Base-by-base conservation (phyloP, 148 eudicot species). In the Vaccinium myrtillus region DNA sequence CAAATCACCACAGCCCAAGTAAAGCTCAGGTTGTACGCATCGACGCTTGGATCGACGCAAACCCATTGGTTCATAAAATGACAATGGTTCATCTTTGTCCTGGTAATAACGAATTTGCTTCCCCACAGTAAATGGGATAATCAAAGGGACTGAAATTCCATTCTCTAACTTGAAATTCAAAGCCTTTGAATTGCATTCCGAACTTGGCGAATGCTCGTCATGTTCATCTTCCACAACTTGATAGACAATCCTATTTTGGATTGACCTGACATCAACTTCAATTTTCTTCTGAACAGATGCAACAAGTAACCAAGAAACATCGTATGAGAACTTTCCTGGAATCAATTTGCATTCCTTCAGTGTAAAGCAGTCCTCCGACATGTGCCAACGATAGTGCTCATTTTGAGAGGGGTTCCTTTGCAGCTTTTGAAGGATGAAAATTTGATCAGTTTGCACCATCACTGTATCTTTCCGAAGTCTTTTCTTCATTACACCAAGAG, bases 31-130 rank as follows among this genome's bases (percentile, higher is more conserved):
- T 81, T 90, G 91, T 59, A 93, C 88, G 79, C 76, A 80, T 67
- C 98, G 86, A 27, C 99, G 95, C 85, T 93, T 95, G 79, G 99
- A 95, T 76, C 99, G 87, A 80, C 99, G 89, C 88, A 95, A 83
- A 21, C 88, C 93, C 53, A 75, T 86, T 21, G 81, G 61, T 83
- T 92, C 92, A 61, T 88, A 87, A 21, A 36, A 36, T 5, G 85
- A 49, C 36, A 82, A 73, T 10, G 89, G 70, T 15, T 75, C 89
- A 21, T 59, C 71, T 30, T 87, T 91, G 30, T 77, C 70, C 78
- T 51, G 63, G 23, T 88, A 56, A 83, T 83, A 69, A 74, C 65
- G 82, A 36, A 85, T 84, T 19, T 49, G 39, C 18, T 61, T 82
- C 56, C 74, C 89, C 5, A 85, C 89, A 50, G 82, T 87, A 79